Percentiles rank a stretch among this genome's conserved stretches.
These are phyloP conservation scores for Trematosphaeria pertusa DNA, from an alignment of 2,329 filamentous ascomycete species.

Conservation along the genomic window DNA sequence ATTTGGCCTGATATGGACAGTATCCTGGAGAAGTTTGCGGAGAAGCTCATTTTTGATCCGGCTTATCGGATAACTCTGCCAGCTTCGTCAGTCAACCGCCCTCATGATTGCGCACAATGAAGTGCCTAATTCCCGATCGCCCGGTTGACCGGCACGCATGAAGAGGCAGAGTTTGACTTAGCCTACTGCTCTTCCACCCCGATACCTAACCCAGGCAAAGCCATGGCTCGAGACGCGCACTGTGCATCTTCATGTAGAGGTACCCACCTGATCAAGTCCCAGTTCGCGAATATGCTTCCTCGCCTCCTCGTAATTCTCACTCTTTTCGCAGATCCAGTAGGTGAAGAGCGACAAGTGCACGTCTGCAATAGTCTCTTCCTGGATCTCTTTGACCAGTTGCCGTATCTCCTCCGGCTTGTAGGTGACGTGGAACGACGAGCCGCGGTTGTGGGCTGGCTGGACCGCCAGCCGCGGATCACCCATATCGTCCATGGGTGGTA, in stretches of 20 bases:
- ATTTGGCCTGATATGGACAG: slow-evolving; percentile 9
- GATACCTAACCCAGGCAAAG: no score
- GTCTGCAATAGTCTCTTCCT: slow-evolving; percentile 33
- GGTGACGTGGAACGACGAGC: slow-evolving; percentile 16
- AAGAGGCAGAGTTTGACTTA: no score
- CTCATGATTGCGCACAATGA: no score
- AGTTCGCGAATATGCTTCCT: slow-evolving; percentile 38
- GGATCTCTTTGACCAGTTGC: slow-evolving; percentile 24
- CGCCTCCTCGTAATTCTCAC: slow-evolving; percentile 29
- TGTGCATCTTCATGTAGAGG: no score
- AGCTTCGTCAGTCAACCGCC: not conserved
- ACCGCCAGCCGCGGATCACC: not conserved
- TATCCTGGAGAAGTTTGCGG: slow-evolving; percentile 15
- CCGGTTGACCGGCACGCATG: no score
- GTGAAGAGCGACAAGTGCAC: slow-evolving; percentile 30
- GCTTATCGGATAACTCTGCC: slow-evolving; percentile 13
- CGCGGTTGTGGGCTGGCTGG: slow-evolving; percentile 1
- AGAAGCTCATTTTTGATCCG: slow-evolving; percentile 16
- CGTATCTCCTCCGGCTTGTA: slow-evolving; percentile 17
- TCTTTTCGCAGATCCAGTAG: slow-evolving; percentile 31
- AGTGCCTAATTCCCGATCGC: no score
- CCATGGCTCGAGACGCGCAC: no score
- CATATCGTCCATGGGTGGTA: no score
- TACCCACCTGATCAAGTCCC: slow-evolving; percentile 30
- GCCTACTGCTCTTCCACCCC: no score